Evolutionary conservation across 345 rosid genomes (phyloP), one percentile per base, ranked within the genome.

Genomic region (Salix caprea): DNA sequence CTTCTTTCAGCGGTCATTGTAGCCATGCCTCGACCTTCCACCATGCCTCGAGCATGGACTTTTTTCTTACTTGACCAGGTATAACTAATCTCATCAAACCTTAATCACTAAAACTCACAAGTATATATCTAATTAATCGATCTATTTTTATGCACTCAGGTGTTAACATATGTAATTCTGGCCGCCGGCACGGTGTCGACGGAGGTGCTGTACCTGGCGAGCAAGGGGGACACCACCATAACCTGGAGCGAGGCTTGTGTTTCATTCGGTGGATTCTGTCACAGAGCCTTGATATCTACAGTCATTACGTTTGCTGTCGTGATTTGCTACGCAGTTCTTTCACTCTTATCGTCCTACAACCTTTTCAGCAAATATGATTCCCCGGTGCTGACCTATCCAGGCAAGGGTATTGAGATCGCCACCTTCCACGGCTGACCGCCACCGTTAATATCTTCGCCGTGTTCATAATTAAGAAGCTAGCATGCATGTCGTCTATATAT

Each of bases 31-130:
- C 87, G 92, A 28, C 87, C 96, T 19, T 74, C 86, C 68, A 86
- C 94, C 74, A 86, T 84, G 88, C 74, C 89, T 72, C 87, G 87
- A 77, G 97, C 94, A 21, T 93, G 97, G 98, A 90, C 94, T 65
- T 88, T 96, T 86, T 96, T 96, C 89, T 70, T 90, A 80, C 89
- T 96, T 16, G 99, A 93, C 76, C 98, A 93, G 97, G 97, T 86
- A 12, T 86, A 12, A 7, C 37, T 42, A 42, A 42, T 26, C 1
- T 9, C 34, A 26, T 23, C 66, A 26, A 62, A 6, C 58, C 58
- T 52, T 52, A 52, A 52, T 19, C 19, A 16, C 58, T 5, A 1
- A 14, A 46, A 46, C 14, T 15, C 52, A 13, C 50, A 44, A 44
- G 50, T 13, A 11, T 13, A 2, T 44, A 12, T 10, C 14, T n/a